Evolutionary conservation across 305 asterid species (phyloP), one percentile per base, ranked within the genome.

Genomic region (Ilex paraguariensis): DNA sequence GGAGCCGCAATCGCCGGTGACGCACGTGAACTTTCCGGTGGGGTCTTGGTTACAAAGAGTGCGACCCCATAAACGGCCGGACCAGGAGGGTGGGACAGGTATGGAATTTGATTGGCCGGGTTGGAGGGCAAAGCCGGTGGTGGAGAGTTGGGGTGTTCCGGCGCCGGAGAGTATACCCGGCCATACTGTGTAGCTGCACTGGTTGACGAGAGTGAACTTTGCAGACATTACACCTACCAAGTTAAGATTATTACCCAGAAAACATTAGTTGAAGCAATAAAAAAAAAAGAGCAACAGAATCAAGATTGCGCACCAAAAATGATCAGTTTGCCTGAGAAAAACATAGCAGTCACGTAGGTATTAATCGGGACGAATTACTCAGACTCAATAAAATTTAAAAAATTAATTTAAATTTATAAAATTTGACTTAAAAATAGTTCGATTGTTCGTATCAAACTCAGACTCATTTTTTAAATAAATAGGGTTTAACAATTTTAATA

Each of bases 21-120:
- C 84, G 84, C 97, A 90, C n/a, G 71, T 74, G 44, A 92, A 92
- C 3, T 54, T 79, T 0, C 92, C 95, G 3, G 86, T 67, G 54
- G 82, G 59, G 61, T 85, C 87, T 59, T 65, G 63, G 31, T 81
- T 56, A 70, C 97, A 90, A 8, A 82, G 70, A 12, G 86, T 80
- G 51, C 97, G 80, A 17, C 90, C 97, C 97, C 97, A 90, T 31
- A 90, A 49, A 11, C 97, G 86, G 39, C 97, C 97, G 3, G 97
- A 87, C 97, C 97, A 90, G 3, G 74, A 83, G 0, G 81, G 51
- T 0, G 95, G 95, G 46, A 85, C 78, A 3, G 78, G 79, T 60
- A 87, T 59, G 2, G 84, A 62, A 60, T 73, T 65, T n/a, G 87
- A 59, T 65, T 80, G 74, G 57, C 79, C 78, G 2, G 88, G 82